Conservation (phyloP, 2,329 filamentous ascomycete genomes). For the Ophiostoma sp. region DNA sequence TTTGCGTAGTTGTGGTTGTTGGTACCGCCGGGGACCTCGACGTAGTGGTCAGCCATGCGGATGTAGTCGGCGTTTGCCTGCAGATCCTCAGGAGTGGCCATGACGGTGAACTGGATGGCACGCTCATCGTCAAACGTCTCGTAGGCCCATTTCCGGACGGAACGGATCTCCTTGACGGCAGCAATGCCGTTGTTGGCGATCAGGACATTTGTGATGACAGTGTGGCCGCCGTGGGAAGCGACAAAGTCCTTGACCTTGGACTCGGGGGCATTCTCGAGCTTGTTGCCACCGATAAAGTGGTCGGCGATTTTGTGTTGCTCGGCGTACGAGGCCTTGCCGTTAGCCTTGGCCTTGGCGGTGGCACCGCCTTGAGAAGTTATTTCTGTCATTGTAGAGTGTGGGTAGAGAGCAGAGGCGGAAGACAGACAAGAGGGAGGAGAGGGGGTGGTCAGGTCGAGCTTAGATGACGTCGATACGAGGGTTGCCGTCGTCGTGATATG, state of each 20-base stretch:
- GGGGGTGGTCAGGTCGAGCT: slow-evolving; percentile 12
- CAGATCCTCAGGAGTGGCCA: slow-evolving; percentile 98
- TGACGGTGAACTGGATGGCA: slow-evolving; percentile 98
- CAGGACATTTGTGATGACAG: slow-evolving; percentile 94
- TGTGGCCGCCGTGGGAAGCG: slow-evolving; percentile 81
- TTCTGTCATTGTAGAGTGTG: slow-evolving; percentile 44
- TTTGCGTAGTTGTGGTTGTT: slow-evolving; percentile 99
- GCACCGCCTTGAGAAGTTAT: slow-evolving; percentile 37
- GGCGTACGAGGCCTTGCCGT: slow-evolving; percentile 63
- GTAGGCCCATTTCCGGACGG: slow-evolving; percentile 99
- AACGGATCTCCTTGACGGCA: slow-evolving; percentile 98
- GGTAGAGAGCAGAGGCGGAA: neutral
- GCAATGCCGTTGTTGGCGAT: slow-evolving; percentile 99
- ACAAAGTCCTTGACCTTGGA: slow-evolving; percentile 97
- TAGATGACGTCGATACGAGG: neutral
- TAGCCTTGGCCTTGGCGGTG: slow-evolving; percentile 37
- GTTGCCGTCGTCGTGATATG: neutral
- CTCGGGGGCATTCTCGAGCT: slow-evolving; percentile 71
- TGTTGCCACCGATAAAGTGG: slow-evolving; percentile 96
- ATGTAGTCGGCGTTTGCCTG: slow-evolving; percentile 98
- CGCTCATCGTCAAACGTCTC: slow-evolving; percentile 98
- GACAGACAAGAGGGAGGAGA: slow-evolving; percentile 2
- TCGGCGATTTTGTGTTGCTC: slow-evolving; percentile 76
- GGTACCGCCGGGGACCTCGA: slow-evolving; percentile 95
- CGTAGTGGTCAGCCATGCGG: slow-evolving; percentile 98